Base-by-base conservation (phyloP, 1,284 basidiomycete genomes). In the Trametes hirsuta region DNA sequence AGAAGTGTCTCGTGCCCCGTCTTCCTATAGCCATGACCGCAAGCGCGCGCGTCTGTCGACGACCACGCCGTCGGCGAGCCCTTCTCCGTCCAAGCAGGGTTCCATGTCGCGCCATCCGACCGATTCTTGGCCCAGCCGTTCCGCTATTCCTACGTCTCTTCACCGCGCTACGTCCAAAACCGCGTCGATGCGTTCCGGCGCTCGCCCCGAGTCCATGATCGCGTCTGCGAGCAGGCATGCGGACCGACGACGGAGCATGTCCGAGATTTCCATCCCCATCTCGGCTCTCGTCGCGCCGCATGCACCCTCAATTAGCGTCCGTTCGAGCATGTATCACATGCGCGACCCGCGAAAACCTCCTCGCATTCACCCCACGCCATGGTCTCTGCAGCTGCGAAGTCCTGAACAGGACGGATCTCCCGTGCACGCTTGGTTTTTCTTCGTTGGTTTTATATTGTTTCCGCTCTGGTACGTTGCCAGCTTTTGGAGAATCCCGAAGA, bases 401-500 rank as follows among this genome's bases (percentile, higher is more conserved):
- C 69, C 69, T 53, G 85, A 87, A 57, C 80, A 87, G 61, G 83
- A 83, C 15, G 85, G 85, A 6, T 88, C 86, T 61, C 84, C 89
- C 1, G 63, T 85, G 24, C 87, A 89, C 62, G 87, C 87, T 18
- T 92, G 90, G 90, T 72, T 83, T 40, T 92, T 92, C 74, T 91
- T 90, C 70, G 61, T 87, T 54, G 90, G 88, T 9, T 91, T 91
- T 68, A 66, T 90, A 11, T 54, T 90, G 36, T 91, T 91, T 65
- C 87, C 88, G n/a, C 47, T 89, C 12, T 91, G 90, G 90, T 92
- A 89, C 87, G 66, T 84, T 59, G 87, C 85, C n/a, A 79, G 82
- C 11, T 77, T 90, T 63, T 77, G 84, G 66, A 76, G 76, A 25
- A 81, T 86, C 37, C 87, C 86, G 12, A 75, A 72, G 67, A 92